phyloP scores from a whole-genome alignment of 768 basidiomycete genomes.

The Leucosporidium scottii region DNA sequence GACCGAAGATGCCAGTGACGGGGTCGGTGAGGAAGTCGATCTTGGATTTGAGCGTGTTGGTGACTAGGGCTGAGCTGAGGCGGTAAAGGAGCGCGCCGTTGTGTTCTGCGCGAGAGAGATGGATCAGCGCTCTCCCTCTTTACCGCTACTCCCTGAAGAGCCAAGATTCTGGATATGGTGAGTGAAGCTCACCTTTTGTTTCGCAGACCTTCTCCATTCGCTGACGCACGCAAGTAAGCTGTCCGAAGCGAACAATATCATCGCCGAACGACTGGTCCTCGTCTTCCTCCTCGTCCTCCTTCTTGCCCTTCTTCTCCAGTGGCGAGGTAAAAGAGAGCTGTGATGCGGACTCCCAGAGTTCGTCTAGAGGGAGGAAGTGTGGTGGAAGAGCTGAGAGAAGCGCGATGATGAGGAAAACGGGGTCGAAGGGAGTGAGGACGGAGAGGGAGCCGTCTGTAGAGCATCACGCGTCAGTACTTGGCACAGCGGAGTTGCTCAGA shows the following conservation, averaged over 20 bases:
- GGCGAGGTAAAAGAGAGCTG: constrained; percentile 5
- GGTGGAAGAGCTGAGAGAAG: constrained; percentile 17
- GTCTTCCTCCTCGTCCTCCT: background rate
- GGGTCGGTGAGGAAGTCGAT: constrained; percentile 1
- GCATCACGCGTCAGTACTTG: too few species aligned
- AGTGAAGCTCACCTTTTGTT: too few species aligned
- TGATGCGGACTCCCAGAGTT: constrained; percentile 17
- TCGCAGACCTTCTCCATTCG: too few species aligned
- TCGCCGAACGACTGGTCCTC: constrained; percentile 8
- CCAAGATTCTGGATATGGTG: too few species aligned
- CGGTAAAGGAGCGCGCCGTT: constrained; percentile 17
- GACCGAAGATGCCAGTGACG: constrained; percentile 16
- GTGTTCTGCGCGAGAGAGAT: constrained; percentile 2
- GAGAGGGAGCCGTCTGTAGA: constrained; percentile 19
- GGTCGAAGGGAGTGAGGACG: constrained; percentile 1
- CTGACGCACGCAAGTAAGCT: too few species aligned
- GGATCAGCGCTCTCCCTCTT: too few species aligned
- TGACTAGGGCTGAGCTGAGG: background rate
- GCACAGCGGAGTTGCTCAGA: too few species aligned
- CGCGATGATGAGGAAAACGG: constrained; percentile 17
- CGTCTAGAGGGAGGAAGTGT: constrained; percentile 8
- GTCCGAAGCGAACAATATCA: background rate
- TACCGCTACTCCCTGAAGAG: too few species aligned
- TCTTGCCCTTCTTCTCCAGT: background rate
- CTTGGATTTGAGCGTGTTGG: constrained; percentile 9